These are phyloP conservation scores for Clarkia xantiana DNA, from an alignment of 345 rosid genomes.

Conservation along the genomic window DNA sequence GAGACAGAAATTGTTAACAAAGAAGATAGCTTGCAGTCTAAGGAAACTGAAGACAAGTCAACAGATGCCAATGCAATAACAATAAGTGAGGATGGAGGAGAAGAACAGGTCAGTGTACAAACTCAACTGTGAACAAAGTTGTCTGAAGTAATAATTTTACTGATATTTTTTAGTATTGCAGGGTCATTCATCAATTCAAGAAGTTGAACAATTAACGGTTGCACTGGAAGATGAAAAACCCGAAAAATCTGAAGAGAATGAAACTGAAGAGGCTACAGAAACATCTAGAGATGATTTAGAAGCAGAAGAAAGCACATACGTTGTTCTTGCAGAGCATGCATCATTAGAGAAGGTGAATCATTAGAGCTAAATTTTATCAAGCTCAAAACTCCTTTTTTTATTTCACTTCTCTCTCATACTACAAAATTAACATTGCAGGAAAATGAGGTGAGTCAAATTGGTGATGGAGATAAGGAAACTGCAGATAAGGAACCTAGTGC, in stretches of 20 bases:
- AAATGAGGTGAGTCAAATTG: background rate
- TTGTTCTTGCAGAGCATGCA: background rate
- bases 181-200: background rate
- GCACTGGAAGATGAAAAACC: background rate
- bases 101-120: no score
- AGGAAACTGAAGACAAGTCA: background rate
- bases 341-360: background rate
- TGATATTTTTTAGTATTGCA: background rate
- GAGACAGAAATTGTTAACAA: background rate
- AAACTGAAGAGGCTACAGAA: background rate
- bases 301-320: background rate
- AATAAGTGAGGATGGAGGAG: no score
- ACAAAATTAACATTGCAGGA: background rate
- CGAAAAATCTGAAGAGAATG: background rate
- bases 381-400: background rate
- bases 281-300: background rate
- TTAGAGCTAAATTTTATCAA: background rate
- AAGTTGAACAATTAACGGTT: background rate
- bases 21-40: slow-evolving; percentile 10
- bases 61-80: no score
- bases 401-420: background rate
- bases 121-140: no score
- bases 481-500: background rate
- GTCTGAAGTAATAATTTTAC: no score
- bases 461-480: slow-evolving; percentile 1